Base-by-base conservation (phyloP, 768 basidiomycete species). In the Boletus rufocinnamomeus region DNA sequence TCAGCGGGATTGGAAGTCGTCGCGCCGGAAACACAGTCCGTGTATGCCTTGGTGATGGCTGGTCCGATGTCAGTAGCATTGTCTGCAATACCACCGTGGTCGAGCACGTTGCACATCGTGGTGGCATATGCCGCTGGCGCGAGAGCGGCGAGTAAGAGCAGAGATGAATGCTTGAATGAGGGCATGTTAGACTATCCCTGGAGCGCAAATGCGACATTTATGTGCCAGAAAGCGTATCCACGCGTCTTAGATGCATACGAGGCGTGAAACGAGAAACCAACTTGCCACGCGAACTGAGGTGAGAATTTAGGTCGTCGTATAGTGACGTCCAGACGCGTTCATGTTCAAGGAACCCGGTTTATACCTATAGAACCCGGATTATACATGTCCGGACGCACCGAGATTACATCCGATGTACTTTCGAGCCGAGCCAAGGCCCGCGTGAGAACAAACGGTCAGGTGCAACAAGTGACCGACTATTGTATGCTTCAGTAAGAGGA, bases 31-130 rank as follows among this genome's bases (percentile, higher is more conserved):
- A 53, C 50, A 27, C 62, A 47, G 21, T 56, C 35, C 10, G 17
- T 3, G 16, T 48, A 49, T 34, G 66, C 54, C 41, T 49, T 54
- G 47, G 16, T 40, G 16, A 58, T 52, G 17, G 48, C 63, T 11
- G 44, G 58, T 7, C 23, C 58, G 2, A 52, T 46, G 32, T 66
- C 57, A 9, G 47, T 52, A 37, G 23, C 9, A 13, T 47, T 48
- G 38, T 66, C 57, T 19, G 55, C 54, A 38, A 40, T 21, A n/a
- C 57, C 65, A n/a, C 56, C 50, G 1, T 52, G 64, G 50, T 14
- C 2, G 2, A 52, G 52, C 19, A 60, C 52, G 38, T 60, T 60
- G 54, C 64, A 59, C 14, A 48, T 63, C 16, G 14, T 65, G 44
- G 34, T 43, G 2, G 50, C 52, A 23, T 25, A 44, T 21, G 25